Evolutionary conservation across 495 filamentous ascomycete genomes (phyloP).

Genomic region (Baudoinia panamericana): DNA sequence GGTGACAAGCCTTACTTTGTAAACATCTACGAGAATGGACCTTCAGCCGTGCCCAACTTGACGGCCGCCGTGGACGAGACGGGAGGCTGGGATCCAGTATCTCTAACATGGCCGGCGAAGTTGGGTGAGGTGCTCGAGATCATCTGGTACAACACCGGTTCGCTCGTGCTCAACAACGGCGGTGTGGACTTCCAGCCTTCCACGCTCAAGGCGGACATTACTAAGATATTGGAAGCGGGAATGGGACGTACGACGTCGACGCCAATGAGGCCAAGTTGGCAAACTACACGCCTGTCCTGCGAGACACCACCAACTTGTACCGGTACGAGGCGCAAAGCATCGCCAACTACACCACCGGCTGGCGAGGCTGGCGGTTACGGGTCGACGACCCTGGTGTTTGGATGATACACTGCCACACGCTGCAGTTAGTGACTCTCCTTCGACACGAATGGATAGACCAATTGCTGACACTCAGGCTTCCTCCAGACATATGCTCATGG

Average conservation of each 20-base stretch:
- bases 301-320: constrained; percentile 46
- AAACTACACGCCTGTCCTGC: constrained; percentile 30
- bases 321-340: constrained; percentile 30
- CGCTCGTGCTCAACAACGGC: constrained; percentile 21
- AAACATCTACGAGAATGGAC: constrained; percentile 37
- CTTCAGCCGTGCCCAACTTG: constrained; percentile 16
- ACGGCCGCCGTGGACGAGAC: constrained; percentile 32
- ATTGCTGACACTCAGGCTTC: constrained; percentile 2
- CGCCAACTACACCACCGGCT: constrained; percentile 36
- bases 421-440: no score
- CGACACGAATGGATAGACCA: no score
- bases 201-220: constrained; percentile 47
- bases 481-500: constrained; percentile 44
- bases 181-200: constrained; percentile 48
- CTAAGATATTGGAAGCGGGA: constrained; percentile 45
- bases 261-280: constrained; percentile 38
- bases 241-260: constrained; percentile 40
- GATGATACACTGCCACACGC: constrained; percentile 52
- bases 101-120: constrained; percentile 38
- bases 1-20: constrained; percentile 39
- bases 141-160: constrained; percentile 10
- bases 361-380: constrained; percentile 45
- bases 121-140: constrained; percentile 52
- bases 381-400: constrained; percentile 43
- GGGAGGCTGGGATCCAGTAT: constrained; percentile 43